These are phyloP conservation scores for Oxyria digyna DNA, from an alignment of 148 eudicot genomes.

Conservation along the genomic window DNA sequence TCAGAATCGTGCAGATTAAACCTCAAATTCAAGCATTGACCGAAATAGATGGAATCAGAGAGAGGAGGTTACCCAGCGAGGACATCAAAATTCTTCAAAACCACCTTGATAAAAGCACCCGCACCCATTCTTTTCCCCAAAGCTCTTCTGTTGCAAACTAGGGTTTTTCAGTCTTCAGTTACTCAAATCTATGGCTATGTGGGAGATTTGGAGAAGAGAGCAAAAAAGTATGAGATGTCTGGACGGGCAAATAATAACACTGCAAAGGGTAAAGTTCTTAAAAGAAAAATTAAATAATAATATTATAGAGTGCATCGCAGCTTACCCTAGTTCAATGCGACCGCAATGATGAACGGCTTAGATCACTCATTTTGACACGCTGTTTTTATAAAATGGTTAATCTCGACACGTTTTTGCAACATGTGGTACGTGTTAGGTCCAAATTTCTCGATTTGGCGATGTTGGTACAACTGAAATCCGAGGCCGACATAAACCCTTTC, in stretches of 20 bases:
- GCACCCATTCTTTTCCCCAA: constrained; percentile 23
- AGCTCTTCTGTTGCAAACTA: background rate
- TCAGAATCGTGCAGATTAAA: background rate
- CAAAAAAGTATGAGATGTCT: background rate
- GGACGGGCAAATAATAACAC: background rate
- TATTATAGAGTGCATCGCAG: background rate
- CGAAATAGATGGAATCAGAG: background rate
- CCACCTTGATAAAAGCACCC: constrained; percentile 48
- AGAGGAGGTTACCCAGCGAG: constrained; percentile 66
- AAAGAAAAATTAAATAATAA: background rate
- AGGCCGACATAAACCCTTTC: background rate
- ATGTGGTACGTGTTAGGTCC: background rate
- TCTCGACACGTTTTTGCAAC: background rate
- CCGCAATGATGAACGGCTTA: background rate
- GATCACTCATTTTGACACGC: background rate
- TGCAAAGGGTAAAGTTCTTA: background rate
- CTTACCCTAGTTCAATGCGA: background rate
- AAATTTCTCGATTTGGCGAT: background rate
- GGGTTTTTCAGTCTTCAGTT: background rate
- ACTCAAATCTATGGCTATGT: background rate
- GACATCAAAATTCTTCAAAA: constrained; percentile 56
- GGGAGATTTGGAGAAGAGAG: background rate
- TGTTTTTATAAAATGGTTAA: background rate
- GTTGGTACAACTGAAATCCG: background rate
- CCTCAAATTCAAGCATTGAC: background rate